phyloP scores from a whole-genome alignment of 441 rosid species.

The Raphanus hybrid region DNA sequence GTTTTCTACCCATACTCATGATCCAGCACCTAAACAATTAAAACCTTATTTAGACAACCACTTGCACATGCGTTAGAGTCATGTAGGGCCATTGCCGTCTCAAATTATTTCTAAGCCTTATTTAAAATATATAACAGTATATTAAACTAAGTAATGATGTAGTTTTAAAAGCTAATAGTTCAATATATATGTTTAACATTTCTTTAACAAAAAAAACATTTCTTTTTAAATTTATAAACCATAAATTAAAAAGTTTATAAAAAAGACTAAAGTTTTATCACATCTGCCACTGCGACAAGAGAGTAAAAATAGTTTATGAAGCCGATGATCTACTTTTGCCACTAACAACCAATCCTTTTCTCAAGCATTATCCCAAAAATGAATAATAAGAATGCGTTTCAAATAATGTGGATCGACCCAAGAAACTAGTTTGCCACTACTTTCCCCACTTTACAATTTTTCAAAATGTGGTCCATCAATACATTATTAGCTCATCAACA shows the following conservation, averaged over 20 bases:
- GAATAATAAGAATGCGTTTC: slow-evolving; percentile 6
- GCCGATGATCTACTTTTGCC: too few species aligned
- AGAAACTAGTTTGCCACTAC: slow-evolving; percentile 25
- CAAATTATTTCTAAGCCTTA: not conserved
- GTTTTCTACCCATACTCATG: not conserved
- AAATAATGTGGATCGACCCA: slow-evolving; percentile 28
- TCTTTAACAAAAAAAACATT: too few species aligned
- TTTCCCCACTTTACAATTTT: slow-evolving; percentile 9
- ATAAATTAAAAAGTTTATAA: not conserved
- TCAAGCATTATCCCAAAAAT: slow-evolving; percentile 24
- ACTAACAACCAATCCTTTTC: too few species aligned
- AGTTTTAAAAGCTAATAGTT: not conserved
- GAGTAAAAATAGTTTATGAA: too few species aligned
- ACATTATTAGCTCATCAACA: slow-evolving; percentile 26
- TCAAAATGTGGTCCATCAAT: slow-evolving; percentile 36
- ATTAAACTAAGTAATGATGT: not conserved
- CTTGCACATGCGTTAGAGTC: not conserved
- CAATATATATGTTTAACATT: not conserved
- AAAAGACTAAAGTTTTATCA: not conserved
- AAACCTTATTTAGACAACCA: not conserved
- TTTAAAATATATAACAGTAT: not conserved
- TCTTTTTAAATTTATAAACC: not conserved
- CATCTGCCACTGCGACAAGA: too few species aligned
- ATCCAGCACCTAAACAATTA: not conserved
- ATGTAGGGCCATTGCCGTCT: not conserved